These are phyloP conservation scores for Chlorella sp. DNA, from an alignment of 139 green algal species.

Conservation along the genomic window DNA sequence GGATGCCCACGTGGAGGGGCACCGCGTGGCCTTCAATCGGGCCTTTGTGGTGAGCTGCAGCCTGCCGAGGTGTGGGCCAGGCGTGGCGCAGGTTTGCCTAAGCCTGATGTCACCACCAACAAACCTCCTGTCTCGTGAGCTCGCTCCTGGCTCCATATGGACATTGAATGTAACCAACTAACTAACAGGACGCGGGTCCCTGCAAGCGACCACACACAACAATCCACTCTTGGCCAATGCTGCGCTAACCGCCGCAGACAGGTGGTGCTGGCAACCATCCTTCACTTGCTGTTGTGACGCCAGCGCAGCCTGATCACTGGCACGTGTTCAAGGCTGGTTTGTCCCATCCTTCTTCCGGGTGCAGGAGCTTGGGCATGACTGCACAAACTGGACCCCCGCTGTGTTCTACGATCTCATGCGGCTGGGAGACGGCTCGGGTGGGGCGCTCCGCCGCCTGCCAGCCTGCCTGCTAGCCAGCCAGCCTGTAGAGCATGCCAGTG, in stretches of 20 bases:
- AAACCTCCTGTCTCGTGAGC: too few species aligned
- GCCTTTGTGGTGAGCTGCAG: slow-evolving; percentile 38
- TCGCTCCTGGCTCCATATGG: too few species aligned
- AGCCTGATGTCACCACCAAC: neutral
- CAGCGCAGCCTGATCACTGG: neutral
- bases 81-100: neutral
- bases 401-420: slow-evolving; percentile 60
- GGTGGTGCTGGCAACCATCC: too few species aligned
- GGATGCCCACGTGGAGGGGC: slow-evolving; percentile 46
- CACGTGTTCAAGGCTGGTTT: neutral
- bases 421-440: slow-evolving; percentile 49
- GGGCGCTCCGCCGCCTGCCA: neutral
- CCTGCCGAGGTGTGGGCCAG: neutral
- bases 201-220: too few species aligned
- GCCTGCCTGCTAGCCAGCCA: neutral
- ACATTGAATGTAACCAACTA: neutral
- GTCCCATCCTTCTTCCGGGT: neutral
- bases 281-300: neutral
- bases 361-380: slow-evolving; percentile 59
- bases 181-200: too few species aligned
- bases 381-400: slow-evolving; percentile 42
- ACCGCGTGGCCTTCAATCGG: slow-evolving; percentile 52
- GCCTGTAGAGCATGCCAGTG: neutral
- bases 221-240: too few species aligned
- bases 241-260: too few species aligned